Percentiles rank a stretch among this genome's conserved stretches.
Conservation (phyloP, 805 yeast genomes). For the Metschnikowia arizonensis region DNA sequence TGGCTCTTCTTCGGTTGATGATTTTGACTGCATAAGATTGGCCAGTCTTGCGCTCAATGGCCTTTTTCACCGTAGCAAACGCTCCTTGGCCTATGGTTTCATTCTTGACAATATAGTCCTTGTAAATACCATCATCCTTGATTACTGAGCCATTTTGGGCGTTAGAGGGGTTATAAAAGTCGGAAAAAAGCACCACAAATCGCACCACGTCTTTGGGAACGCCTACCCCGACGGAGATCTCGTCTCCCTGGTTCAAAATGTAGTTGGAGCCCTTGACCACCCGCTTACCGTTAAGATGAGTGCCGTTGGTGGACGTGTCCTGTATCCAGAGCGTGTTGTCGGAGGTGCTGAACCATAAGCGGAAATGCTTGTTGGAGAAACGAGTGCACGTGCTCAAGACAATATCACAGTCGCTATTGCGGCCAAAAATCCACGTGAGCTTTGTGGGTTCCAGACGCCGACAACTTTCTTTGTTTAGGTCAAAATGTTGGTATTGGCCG, state of each 20-base stretch:
- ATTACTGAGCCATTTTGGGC: slow-evolving; percentile 26
- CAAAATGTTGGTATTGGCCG: slow-evolving; percentile 48
- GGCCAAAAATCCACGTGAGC: slow-evolving; percentile 67
- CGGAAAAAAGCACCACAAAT: slow-evolving; percentile 50
- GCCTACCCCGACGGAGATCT: slow-evolving; percentile 85
- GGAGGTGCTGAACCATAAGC: slow-evolving; percentile 60
- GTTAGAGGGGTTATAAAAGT: slow-evolving; percentile 32
- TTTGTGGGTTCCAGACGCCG: slow-evolving; percentile 18
- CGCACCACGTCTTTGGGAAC: slow-evolving; percentile 62
- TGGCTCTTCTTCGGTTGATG: slow-evolving; percentile 70
- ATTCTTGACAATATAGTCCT: slow-evolving; percentile 71
- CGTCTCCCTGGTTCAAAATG: slow-evolving; percentile 87
- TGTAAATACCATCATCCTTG: slow-evolving; percentile 54
- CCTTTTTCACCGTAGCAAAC: slow-evolving; percentile 91
- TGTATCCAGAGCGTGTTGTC: slow-evolving; percentile 56
- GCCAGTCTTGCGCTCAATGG: slow-evolving; percentile 81
- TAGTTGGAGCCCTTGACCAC: slow-evolving; percentile 75
- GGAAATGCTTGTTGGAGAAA: slow-evolving; percentile 70
- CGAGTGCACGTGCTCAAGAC: slow-evolving; percentile 55
- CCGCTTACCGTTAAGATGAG: slow-evolving; percentile 72
- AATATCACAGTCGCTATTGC: slow-evolving; percentile 65
- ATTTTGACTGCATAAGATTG: slow-evolving; percentile 87
- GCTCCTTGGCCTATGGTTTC: slow-evolving; percentile 98
- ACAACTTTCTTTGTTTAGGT: slow-evolving; percentile 33
- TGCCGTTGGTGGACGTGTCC: slow-evolving; percentile 89